Evolutionary conservation across 1,284 basidiomycete genomes (phyloP), one percentile per base, ranked within the genome.

Genomic region (Papiliotrema terrestris): DNA sequence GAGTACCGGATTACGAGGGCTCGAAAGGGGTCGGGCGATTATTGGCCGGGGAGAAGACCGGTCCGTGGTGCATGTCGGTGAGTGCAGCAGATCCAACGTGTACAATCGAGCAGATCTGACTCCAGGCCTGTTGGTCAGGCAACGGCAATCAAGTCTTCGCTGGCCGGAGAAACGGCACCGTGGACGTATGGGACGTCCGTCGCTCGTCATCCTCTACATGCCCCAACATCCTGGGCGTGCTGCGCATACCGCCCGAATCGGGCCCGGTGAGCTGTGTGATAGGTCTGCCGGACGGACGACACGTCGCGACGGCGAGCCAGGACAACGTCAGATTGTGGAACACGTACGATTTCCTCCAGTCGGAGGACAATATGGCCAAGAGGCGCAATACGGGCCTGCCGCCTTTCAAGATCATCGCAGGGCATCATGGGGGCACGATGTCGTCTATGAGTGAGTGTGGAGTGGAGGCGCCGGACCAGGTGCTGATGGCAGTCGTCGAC

Each of bases 311-410:
- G 57, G 95, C 91, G 8, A 94, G 91, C 17, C 84, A 86, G 55
- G 95, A 98, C 78, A 97, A 97, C 69, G 84, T 98, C 55, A 82
- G 96, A 26, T 74, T 98, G 43, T 98, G 94, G 94, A 92, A 98
- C 68, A 89, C 88, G 29, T 83, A 84, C 20, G 88, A 91, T 62
- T 83, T 84, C 43, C 83, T 83, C 50, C 85, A 89, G 66, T 76
- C 80, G 8, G 87, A 88, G 66, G 80, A 79, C 2, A 60, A 48
- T 39, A 83, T 81, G 67, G 77, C 79, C 52, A 84, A 81, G 71
- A 82, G 83, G 43, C 60, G 61, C 45, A 71, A 63, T 26, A 61
- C 68, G 29, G 29, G 29, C 29, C 11, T 32, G 8, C 85, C 86
- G 19, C 88, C 88, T 60, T 97, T 97, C 81, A 92, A 92, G 76